These are phyloP conservation scores for Amylocystis lapponica DNA, from an alignment of 768 basidiomycete species.

Conservation along the genomic window DNA sequence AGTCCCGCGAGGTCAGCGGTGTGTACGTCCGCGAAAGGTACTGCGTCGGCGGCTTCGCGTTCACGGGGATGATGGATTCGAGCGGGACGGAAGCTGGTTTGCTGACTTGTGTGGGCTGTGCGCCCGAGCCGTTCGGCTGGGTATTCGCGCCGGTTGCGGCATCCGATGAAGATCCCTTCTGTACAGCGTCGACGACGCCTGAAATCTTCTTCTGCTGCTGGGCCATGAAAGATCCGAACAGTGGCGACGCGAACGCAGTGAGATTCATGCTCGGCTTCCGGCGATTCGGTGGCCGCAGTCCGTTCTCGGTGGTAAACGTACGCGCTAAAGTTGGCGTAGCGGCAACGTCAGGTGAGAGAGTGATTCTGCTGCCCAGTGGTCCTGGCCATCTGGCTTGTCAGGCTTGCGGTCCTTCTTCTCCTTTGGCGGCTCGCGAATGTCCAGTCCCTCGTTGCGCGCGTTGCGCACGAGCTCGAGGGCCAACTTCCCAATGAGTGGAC, in stretches of 20 bases:
- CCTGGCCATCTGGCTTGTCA: conserved; percentile 10
- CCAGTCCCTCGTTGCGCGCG: conserved; percentile 58
- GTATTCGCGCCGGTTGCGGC: conserved; percentile 1
- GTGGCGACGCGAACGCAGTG: conserved; percentile 42
- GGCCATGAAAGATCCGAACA: conserved; percentile 54
- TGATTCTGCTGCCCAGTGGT: conserved; percentile 1
- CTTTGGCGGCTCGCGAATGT: conserved; percentile 42
- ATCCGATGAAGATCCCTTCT: conserved; percentile 8
- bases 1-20: conserved; percentile 66
- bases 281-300: conserved; percentile 25
- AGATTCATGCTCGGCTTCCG: conserved; percentile 20
- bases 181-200: conserved; percentile 19
- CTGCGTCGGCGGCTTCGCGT: conserved; percentile 77
- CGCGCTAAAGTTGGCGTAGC: conserved; percentile 32
- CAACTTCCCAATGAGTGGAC: conserved; percentile 51
- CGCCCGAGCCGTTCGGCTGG: conserved; percentile 8
- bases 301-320: conserved; percentile 28
- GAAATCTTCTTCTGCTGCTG: conserved; percentile 43
- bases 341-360: conserved; percentile 28
- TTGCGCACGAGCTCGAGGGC: conserved; percentile 64
- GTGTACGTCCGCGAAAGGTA: conserved; percentile 74
- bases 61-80: conserved; percentile 78
- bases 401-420: conserved; percentile 33
- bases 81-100: conserved; percentile 52
- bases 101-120: conserved; percentile 17